phyloP scores from a whole-genome alignment of 768 basidiomycete species.

The Russula griseocarnosa region DNA sequence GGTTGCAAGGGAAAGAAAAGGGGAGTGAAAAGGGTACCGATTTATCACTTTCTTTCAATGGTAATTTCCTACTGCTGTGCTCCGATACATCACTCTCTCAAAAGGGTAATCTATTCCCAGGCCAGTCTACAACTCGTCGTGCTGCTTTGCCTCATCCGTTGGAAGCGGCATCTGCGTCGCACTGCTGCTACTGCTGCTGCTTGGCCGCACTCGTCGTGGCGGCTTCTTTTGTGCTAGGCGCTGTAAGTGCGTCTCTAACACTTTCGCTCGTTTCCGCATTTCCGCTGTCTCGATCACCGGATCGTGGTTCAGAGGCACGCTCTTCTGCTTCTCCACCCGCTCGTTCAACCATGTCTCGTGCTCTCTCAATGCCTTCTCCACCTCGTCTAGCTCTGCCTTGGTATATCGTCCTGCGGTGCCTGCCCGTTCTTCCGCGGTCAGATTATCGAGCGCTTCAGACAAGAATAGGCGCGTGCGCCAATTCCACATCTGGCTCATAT shows the following conservation, averaged over 20 bases:
- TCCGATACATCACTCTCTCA: not conserved
- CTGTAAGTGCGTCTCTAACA: conserved; percentile 69
- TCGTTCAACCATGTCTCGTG: conserved; percentile 82
- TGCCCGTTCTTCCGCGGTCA: conserved; percentile 58
- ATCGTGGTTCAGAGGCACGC: conserved; percentile 66
- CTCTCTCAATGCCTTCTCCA: conserved; percentile 73
- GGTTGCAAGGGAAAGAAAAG: not conserved
- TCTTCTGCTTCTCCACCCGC: conserved; percentile 79
- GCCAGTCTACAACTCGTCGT: conserved; percentile 18
- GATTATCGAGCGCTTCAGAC: conserved; percentile 67
- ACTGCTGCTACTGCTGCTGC: conserved; percentile 23
- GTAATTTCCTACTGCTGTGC: not conserved
- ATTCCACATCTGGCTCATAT: conserved; percentile 82
- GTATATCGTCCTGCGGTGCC: conserved; percentile 79
- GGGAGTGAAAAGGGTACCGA: not conserved
- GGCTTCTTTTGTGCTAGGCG: conserved; percentile 64
- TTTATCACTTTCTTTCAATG: not conserved
- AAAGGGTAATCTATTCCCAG: conserved; percentile 13
- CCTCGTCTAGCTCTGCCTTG: conserved; percentile 71
- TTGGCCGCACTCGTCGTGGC: conserved; percentile 63
- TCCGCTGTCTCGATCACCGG: conserved; percentile 84
- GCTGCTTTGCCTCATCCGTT: conserved; percentile 15
- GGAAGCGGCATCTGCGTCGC: conserved; percentile 32
- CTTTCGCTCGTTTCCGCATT: conserved; percentile 79
- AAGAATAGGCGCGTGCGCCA: conserved; percentile 89